Conservation (phyloP, 352 stramenopile species). For the Globisporangium parvum region DNA sequence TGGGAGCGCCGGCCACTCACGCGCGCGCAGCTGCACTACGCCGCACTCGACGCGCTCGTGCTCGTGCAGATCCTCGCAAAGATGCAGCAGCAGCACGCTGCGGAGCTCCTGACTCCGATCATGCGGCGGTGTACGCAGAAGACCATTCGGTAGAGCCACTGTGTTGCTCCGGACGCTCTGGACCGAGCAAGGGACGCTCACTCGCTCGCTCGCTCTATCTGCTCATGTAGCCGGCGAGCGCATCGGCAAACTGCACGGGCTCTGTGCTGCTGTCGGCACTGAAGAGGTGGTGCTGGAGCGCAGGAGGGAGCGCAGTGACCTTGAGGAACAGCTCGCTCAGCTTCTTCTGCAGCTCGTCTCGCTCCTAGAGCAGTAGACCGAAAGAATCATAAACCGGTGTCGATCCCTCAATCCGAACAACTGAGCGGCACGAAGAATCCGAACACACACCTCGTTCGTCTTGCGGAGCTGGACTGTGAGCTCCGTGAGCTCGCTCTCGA, state of each 20-base stretch:
- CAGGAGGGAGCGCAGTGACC: constrained; percentile 53
- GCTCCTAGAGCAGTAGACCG: constrained; percentile 34
- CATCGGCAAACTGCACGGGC: constrained; percentile 59
- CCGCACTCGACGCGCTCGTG: constrained; percentile 63
- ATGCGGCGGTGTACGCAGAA: constrained; percentile 35
- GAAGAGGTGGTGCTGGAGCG: constrained; percentile 73
- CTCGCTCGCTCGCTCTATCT: constrained; percentile 15
- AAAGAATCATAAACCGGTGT: constrained; percentile 2
- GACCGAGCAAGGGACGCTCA: too few relatives aligned
- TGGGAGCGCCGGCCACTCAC: constrained; percentile 68
- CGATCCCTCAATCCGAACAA: too few relatives aligned
- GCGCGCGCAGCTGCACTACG: constrained; percentile 60
- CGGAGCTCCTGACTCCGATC: constrained; percentile 22
- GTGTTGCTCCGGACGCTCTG: not conserved
- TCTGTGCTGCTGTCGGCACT: constrained; percentile 24
- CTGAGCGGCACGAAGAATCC: not conserved
- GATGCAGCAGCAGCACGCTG: constrained; percentile 36
- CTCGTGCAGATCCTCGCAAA: constrained; percentile 52
- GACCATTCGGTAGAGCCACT: constrained; percentile 23
- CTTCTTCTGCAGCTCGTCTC: constrained; percentile 74
- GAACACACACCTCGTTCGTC: constrained; percentile 48
- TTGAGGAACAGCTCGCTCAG: constrained; percentile 75
- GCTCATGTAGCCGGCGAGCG: constrained; percentile 72
- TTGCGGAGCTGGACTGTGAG: constrained; percentile 46
- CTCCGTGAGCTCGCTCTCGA: constrained; percentile 56